Conservation (phyloP, 139 green algal species). For the Tetraselmis striata region DNA sequence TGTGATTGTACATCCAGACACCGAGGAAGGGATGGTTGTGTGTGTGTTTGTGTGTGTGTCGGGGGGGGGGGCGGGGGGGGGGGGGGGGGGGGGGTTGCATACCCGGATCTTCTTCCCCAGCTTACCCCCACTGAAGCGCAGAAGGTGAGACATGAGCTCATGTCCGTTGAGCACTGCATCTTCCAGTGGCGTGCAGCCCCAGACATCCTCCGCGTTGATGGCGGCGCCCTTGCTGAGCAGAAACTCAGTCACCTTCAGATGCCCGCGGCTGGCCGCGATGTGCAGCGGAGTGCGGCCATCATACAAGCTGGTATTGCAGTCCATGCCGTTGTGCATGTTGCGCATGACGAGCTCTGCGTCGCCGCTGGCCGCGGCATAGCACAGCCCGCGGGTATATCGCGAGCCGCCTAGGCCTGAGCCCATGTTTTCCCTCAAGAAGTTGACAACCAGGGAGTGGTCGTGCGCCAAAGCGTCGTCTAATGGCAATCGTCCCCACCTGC, state of each 20-base stretch:
- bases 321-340: conserved; percentile 29
- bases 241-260: conserved; percentile 26
- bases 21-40: no score
- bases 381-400: not conserved
- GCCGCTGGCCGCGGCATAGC: not conserved
- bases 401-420: not conserved
- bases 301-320: conserved; percentile 35
- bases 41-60: no score
- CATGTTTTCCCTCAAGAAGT: not conserved
- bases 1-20: no score
- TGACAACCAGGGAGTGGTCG: not conserved
- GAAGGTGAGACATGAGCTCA: conserved; percentile 13
- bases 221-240: conserved; percentile 16
- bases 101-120: not conserved
- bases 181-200: conserved; percentile 3
- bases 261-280: conserved; percentile 23
- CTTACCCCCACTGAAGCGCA: conserved; percentile 10
- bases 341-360: not conserved
- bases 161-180: conserved; percentile 20
- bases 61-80: no score
- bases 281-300: conserved; percentile 41
- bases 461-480: not conserved
- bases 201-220: conserved; percentile 30
- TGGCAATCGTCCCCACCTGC: not conserved
- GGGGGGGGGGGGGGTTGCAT: no score